Evolutionary conservation across 352 stramenopile genomes (phyloP).

Genomic region (Phytopythium litorale): DNA sequence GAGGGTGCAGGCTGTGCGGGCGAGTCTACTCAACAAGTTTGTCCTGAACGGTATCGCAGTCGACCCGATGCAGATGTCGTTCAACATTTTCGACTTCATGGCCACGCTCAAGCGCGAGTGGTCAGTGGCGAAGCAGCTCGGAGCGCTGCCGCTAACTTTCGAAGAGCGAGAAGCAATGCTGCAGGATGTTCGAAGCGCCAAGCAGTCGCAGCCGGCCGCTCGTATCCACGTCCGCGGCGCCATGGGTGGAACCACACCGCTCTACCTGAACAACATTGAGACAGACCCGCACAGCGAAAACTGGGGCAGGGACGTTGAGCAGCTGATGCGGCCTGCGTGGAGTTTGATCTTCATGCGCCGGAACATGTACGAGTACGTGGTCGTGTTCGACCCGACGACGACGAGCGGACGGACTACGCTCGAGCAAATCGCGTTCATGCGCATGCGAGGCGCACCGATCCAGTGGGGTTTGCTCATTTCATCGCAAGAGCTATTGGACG

Average conservation of each 20-base stretch:
- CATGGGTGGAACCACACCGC: conserved; percentile 45
- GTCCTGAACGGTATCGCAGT: conserved; percentile 87
- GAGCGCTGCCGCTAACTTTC: conserved; percentile 34
- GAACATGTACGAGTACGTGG: conserved; percentile 85
- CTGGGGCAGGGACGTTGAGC: conserved; percentile 45
- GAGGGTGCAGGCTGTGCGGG: conserved; percentile 25
- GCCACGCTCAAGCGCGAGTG: conserved; percentile 72
- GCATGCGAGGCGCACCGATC: conserved; percentile 64
- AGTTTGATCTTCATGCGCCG: conserved; percentile 83
- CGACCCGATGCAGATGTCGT: conserved; percentile 76
- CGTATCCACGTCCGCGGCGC: conserved; percentile 68
- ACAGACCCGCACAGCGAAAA: conserved; percentile 46
- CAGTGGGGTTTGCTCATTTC: conserved; percentile 75
- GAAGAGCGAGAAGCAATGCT: conserved; percentile 60
- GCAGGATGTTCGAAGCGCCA: conserved; percentile 47
- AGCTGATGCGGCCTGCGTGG: conserved; percentile 55
- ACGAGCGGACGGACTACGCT: conserved; percentile 42
- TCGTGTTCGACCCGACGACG: conserved; percentile 66
- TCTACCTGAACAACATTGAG: conserved; percentile 85
- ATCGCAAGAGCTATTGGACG: conserved; percentile 61
- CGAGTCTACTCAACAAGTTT: conserved; percentile 59
- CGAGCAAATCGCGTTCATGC: conserved; percentile 63
- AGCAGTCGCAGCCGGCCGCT: conserved; percentile 33
- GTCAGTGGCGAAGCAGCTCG: conserved; percentile 68
- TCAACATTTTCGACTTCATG: conserved; percentile 92